Evolutionary conservation across 2,329 filamentous ascomycete genomes (phyloP).

Genomic region (Fusarium heterosporum): DNA sequence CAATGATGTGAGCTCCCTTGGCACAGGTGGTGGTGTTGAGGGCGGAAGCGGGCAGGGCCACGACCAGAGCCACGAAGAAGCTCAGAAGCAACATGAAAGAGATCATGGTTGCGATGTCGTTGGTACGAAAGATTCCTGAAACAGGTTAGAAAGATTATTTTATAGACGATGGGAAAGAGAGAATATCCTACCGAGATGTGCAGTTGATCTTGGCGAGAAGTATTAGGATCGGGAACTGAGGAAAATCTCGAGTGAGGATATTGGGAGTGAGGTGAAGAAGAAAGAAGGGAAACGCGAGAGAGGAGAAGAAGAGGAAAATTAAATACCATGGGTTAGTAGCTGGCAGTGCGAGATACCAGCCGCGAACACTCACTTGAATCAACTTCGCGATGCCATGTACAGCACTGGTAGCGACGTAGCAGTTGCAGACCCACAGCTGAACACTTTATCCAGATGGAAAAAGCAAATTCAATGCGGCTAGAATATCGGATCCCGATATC

Average conservation of each 20-base stretch:
- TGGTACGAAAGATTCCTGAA: neutral
- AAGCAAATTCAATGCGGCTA: conserved; percentile 16
- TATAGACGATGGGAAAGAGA: neutral
- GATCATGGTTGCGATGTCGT: conserved; percentile 17
- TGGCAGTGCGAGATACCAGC: neutral
- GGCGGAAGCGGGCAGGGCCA: neutral
- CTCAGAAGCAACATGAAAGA: conserved; percentile 3
- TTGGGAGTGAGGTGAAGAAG: neutral
- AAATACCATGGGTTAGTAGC: neutral
- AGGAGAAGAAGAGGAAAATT: neutral
- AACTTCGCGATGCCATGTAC: conserved; percentile 11
- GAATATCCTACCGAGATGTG: neutral
- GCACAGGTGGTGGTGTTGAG: conserved; percentile 6
- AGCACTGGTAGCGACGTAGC: conserved; percentile 3
- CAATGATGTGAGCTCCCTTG: conserved; percentile 37
- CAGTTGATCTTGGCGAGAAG: neutral
- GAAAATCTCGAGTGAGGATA: neutral
- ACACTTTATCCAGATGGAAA: conserved; percentile 10
- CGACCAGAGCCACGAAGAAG: conserved; percentile 9
- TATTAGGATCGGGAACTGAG: neutral
- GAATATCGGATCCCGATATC: neutral
- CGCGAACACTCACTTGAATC: neutral
- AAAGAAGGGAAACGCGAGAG: neutral
- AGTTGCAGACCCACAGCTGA: conserved; percentile 14
- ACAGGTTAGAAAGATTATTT: conserved; percentile 3